Evolutionary conservation across 768 basidiomycete genomes (phyloP).

Genomic region (Trametes cinnabarina): DNA sequence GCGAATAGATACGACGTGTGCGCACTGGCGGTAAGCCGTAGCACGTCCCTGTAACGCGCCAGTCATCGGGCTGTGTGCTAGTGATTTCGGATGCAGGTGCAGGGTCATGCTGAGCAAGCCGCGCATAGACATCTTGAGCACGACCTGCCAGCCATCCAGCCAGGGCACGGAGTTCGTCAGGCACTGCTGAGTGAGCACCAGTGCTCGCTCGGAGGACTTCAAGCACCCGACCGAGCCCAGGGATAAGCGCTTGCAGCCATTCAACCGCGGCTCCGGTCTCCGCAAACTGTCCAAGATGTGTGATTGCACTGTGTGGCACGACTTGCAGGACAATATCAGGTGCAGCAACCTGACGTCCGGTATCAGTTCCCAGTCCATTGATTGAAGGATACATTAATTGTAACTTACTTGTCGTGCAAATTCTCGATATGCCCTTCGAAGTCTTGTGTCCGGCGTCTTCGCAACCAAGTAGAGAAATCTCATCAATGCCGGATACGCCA

Average conservation of each 20-base stretch:
- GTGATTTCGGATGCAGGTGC: too few relatives aligned
- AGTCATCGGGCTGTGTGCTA: too few relatives aligned
- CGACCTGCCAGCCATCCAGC: neutral
- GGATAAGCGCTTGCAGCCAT: neutral
- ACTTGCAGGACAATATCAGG: constrained; percentile 14
- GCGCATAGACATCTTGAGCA: neutral
- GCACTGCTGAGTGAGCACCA: too few relatives aligned
- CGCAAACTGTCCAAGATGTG: neutral
- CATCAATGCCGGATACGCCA: too few relatives aligned
- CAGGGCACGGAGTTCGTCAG: neutral
- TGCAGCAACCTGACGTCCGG: constrained; percentile 15
- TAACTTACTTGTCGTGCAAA: neutral
- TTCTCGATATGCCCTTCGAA: neutral
- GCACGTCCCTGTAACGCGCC: constrained; percentile 28
- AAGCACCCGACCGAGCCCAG: neutral
- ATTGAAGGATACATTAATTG: too few relatives aligned
- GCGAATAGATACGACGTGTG: constrained; percentile 29
- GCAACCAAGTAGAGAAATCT: too few relatives aligned
- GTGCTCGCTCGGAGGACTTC: too few relatives aligned
- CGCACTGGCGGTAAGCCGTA: constrained; percentile 34
- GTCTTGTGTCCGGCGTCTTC: too few relatives aligned
- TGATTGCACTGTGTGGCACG: neutral
- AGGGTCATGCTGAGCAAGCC: neutral
- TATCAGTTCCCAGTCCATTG: too few relatives aligned
- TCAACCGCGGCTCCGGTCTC: neutral